Base-by-base conservation (phyloP, 2,329 filamentous ascomycete genomes). In the Pseudogymnoascus sp. region DNA sequence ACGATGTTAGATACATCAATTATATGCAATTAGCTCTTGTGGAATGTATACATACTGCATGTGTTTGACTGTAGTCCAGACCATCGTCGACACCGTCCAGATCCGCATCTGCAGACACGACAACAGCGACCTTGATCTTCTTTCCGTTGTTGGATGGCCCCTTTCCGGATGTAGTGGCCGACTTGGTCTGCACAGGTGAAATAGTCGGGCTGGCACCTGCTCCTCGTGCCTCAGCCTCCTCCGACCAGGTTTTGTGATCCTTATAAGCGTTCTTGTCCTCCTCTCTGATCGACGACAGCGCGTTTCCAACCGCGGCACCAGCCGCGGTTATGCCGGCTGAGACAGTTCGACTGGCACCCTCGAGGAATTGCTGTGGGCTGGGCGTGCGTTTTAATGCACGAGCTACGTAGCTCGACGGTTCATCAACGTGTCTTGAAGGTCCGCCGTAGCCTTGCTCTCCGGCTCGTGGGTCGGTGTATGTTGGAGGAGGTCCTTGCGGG, bases 161-260 rank as follows among this genome's bases (percentile, higher is more conserved):
- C 48, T 55, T 55, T 31, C 15, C 29, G 13, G 42, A 21, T 12
- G 9, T n/a, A 13, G 40, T 8, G 33, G 21, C 42, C 18, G 36
- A 48, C 33, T 55, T 61, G 55, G 18, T 42, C 21, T 33, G 33
- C 25, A 31, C 59, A 25, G 59, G 37, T 13, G 25, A 33, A 13
- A 52, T 21, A n/a, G 25, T 63, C 72, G 74, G 60, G 73, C 73
- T 62, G 69, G 75, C 62, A 75, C 76, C 67, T 61, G 80, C 77
- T 67, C 78, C 78, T 70, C 88, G 85, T 58, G 88, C 82, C 68
- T 90, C 87, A 21, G 88, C 90, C 76, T 97, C 92, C 74, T 97
- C 92, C 12, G 88, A 92, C 93, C 93, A 97, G 60, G 90, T 86
- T 72, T 90, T 89, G 75, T 94, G 90, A 73, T 97, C 93, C 66